Percentiles rank a stretch among this genome's conserved stretches.
Evolutionary conservation across 805 yeast genomes (phyloP).

Genomic region (Lachancea sp.): DNA sequence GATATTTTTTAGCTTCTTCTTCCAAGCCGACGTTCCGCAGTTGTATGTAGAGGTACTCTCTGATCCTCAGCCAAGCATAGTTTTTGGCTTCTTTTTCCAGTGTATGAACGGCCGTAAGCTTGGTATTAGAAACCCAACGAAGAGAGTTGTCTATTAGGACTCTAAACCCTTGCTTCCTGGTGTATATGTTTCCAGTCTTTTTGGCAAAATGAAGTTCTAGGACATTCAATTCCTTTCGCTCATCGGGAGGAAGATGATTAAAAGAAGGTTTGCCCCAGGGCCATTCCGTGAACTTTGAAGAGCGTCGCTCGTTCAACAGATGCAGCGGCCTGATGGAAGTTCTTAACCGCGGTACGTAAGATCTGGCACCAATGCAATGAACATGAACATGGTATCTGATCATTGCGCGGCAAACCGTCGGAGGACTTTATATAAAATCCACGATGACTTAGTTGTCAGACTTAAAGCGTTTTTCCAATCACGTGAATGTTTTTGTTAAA

Average conservation of each 20-base stretch:
- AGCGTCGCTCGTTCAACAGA: neutral
- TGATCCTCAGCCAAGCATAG: conserved; percentile 12
- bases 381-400: neutral
- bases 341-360: neutral
- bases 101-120: conserved; percentile 11
- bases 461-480: too few relatives aligned
- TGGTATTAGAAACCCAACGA: conserved; percentile 15
- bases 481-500: too few relatives aligned
- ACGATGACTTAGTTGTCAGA: too few relatives aligned
- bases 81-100: conserved; percentile 8
- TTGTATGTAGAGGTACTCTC: conserved; percentile 13
- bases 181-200: conserved; percentile 11
- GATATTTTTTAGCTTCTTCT: conserved; percentile 4
- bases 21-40: conserved; percentile 11
- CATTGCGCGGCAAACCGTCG: too few relatives aligned
- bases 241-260: conserved; percentile 15
- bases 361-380: neutral
- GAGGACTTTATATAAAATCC: too few relatives aligned
- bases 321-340: neutral
- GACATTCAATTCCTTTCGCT: conserved; percentile 5
- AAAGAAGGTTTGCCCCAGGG: conserved; percentile 14
- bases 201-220: conserved; percentile 8
- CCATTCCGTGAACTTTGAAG: conserved; percentile 8
- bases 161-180: conserved; percentile 10
- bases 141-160: conserved; percentile 13